Evolutionary conservation across 1,284 basidiomycete genomes (phyloP).

Genomic region (Amylostereum areolatum): DNA sequence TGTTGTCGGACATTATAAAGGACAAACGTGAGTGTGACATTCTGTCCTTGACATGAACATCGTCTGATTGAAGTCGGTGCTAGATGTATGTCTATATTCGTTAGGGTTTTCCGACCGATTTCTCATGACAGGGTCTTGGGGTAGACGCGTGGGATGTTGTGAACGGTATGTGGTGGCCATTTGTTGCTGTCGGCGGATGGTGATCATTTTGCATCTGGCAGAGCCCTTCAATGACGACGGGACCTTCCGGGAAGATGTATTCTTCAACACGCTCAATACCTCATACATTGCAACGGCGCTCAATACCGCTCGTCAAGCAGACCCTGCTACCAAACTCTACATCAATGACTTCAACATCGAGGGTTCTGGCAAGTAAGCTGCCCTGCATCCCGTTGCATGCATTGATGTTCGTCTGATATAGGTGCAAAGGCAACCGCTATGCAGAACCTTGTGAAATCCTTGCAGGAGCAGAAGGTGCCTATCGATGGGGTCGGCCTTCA

Average conservation of each 20-base stretch:
- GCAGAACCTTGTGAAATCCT: constrained; percentile 41
- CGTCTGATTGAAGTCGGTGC: no score
- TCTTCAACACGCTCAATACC: constrained; percentile 38
- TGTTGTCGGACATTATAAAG: constrained; percentile 43
- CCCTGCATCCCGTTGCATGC: not conserved
- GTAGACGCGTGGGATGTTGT: constrained; percentile 30
- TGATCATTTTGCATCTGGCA: constrained; percentile 3
- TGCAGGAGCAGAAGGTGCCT: constrained; percentile 40
- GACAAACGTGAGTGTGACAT: constrained; percentile 34
- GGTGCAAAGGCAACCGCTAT: constrained; percentile 48
- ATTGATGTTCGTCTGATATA: constrained; percentile 3
- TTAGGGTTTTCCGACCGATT: no score
- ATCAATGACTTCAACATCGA: constrained; percentile 5
- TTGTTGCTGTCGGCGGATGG: not conserved
- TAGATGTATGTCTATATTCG: no score
- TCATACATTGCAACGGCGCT: constrained; percentile 35
- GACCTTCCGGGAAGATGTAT: constrained; percentile 39
- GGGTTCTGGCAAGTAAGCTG: not conserved
- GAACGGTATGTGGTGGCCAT: constrained; percentile 21
- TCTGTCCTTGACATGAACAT: not conserved
- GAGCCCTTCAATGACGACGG: constrained; percentile 57
- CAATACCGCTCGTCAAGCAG: constrained; percentile 3
- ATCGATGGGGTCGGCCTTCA: constrained; percentile 56
- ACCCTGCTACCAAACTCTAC: constrained; percentile 2
- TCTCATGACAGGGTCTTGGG: no score